These are phyloP conservation scores for Kuraishia hungarica DNA, from an alignment of 805 yeast species.

Conservation along the genomic window DNA sequence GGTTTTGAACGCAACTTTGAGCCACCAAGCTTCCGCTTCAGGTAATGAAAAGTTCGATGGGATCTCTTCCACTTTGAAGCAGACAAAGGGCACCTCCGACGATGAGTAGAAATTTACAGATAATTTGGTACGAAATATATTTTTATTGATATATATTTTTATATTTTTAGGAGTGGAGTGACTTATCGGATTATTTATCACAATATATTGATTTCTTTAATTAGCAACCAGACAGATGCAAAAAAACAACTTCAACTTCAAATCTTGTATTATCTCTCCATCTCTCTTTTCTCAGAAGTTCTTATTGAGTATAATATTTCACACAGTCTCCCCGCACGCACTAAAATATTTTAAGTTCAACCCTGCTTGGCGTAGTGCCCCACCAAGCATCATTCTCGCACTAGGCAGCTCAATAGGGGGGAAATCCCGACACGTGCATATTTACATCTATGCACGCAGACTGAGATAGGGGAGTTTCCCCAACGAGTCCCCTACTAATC, in stretches of 20 bases:
- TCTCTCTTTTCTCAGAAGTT: background rate
- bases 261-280: too few species aligned
- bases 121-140: background rate
- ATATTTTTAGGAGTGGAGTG: too few species aligned
- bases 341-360: background rate
- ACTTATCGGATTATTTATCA: too few species aligned
- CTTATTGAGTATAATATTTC: too few species aligned
- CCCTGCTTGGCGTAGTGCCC: background rate
- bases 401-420: background rate
- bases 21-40: background rate
- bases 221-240: too few species aligned
- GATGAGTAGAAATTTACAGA: background rate
- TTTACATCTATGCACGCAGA: background rate
- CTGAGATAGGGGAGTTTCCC: too few species aligned
- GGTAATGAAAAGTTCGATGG: background rate
- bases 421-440: background rate
- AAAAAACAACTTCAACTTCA: too few species aligned
- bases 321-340: background rate
- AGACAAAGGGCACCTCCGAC: background rate
- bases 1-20: conserved; percentile 5
- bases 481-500: too few species aligned
- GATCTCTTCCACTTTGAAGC: background rate
- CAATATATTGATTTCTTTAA: too few species aligned
- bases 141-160: too few species aligned
- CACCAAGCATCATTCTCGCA: background rate